phyloP scores from a whole-genome alignment of 768 basidiomycete genomes.

The Termitomyces sp. region DNA sequence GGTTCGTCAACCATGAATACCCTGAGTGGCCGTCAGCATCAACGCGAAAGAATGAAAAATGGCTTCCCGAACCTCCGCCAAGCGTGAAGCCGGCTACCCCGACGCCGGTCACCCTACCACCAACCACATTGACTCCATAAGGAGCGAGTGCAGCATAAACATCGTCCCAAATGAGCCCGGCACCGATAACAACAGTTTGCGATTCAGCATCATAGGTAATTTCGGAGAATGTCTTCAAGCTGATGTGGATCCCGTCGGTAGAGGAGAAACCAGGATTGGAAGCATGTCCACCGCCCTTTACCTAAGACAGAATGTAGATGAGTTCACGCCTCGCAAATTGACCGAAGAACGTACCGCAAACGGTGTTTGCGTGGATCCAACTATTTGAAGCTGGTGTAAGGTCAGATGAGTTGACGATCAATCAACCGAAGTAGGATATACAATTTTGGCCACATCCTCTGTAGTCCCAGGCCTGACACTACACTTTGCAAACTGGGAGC shows the following conservation, averaged over 20 bases:
- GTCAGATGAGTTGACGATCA: not conserved
- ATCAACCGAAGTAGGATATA: slow-evolving; percentile 18
- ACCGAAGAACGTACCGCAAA: slow-evolving; percentile 43
- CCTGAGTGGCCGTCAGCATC: slow-evolving; percentile 29
- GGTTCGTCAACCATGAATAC: slow-evolving; percentile 61
- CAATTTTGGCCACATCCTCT: slow-evolving; percentile 45
- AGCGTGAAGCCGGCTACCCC: slow-evolving; percentile 56
- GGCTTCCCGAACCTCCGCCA: slow-evolving; percentile 47
- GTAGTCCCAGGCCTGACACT: slow-evolving; percentile 54
- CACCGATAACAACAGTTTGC: slow-evolving; percentile 36
- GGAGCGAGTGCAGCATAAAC: slow-evolving; percentile 49
- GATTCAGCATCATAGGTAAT: slow-evolving; percentile 34
- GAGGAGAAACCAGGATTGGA: slow-evolving; percentile 55
- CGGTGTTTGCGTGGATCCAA: slow-evolving; percentile 38
- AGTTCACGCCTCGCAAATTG: not conserved
- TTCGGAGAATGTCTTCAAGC: slow-evolving; percentile 43
- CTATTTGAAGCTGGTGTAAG: slow-evolving; percentile 36
- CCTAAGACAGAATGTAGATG: slow-evolving; percentile 22
- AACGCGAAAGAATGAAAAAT: slow-evolving; percentile 24
- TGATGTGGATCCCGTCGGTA: slow-evolving; percentile 53
- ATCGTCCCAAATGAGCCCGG: slow-evolving; percentile 61
- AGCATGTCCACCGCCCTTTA: slow-evolving; percentile 61
- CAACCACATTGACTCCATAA: slow-evolving; percentile 48
- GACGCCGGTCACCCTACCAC: slow-evolving; percentile 52
- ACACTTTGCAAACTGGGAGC: slow-evolving; percentile 39